Percentiles rank a stretch among this genome's conserved stretches.
phyloP scores from a whole-genome alignment of 2,329 filamentous ascomycete genomes.

The Aspergillus amoenus region DNA sequence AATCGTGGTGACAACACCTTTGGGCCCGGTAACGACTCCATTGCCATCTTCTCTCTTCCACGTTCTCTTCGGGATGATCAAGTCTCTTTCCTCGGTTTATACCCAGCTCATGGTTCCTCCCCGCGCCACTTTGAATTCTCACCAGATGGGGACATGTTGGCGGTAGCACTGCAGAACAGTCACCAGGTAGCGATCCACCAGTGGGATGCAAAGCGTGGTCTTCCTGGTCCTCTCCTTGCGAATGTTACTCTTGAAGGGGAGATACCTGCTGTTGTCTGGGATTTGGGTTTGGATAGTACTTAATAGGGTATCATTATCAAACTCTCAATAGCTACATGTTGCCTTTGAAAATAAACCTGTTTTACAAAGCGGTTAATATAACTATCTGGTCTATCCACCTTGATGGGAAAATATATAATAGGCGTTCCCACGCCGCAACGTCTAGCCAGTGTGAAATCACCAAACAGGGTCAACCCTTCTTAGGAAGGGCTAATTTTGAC shows the following conservation, averaged over 20 bases:
- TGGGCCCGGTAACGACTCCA: background rate
- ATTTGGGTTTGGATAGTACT: background rate
- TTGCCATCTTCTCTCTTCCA: background rate
- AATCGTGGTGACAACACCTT: background rate
- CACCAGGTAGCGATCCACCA: constrained; percentile 58
- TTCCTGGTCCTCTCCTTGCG: background rate
- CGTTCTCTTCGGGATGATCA: too few relatives aligned
- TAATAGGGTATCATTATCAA: too few relatives aligned
- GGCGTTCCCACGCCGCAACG: too few relatives aligned
- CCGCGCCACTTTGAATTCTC: constrained; percentile 67
- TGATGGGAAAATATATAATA: too few relatives aligned
- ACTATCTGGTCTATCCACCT: too few relatives aligned
- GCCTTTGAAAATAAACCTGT: too few relatives aligned
- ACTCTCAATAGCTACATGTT: too few relatives aligned
- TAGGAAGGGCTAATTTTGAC: too few relatives aligned
- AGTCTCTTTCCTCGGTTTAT: constrained; percentile 52
- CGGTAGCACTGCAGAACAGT: constrained; percentile 61
- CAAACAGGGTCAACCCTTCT: too few relatives aligned
- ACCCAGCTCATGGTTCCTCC: constrained; percentile 60
- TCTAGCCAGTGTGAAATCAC: too few relatives aligned
- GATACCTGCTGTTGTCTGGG: background rate
- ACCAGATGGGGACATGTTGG: constrained; percentile 58
- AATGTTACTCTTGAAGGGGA: background rate
- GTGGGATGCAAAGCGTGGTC: constrained; percentile 45
- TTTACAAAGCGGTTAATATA: too few relatives aligned